Conservation (phyloP, 192 early-diverging fungal genomes). For the Entomortierella parvispora region DNA sequence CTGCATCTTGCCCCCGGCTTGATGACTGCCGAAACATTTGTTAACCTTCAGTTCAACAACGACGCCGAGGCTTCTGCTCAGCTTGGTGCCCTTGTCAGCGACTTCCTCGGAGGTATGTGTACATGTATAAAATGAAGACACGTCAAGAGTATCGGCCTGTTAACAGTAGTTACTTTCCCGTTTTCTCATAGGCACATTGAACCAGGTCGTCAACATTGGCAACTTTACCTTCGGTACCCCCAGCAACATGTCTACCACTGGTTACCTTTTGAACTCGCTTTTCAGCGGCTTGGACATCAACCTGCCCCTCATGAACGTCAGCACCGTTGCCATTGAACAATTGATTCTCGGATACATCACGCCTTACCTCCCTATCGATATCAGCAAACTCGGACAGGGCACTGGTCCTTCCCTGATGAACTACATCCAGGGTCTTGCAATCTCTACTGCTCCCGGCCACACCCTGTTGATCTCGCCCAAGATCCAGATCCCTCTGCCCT, state of each 20-base stretch:
- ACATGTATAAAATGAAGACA: too few species aligned
- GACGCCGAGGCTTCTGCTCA: slow-evolving; percentile 21
- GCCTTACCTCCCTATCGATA: slow-evolving; percentile 37
- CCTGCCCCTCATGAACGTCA: slow-evolving; percentile 47
- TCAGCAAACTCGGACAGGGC: slow-evolving; percentile 25
- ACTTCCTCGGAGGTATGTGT: slow-evolving; percentile 45
- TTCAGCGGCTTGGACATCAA: slow-evolving; percentile 30
- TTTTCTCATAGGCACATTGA: slow-evolving; percentile 36
- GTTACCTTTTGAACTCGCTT: slow-evolving; percentile 28
- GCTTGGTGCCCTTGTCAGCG: slow-evolving; percentile 28
- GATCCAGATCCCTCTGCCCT: slow-evolving; percentile 36
- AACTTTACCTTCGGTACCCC: slow-evolving; percentile 42
- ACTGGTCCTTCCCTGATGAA: slow-evolving; percentile 19
- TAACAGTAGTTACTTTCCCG: too few species aligned
- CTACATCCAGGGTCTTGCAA: slow-evolving; percentile 32
- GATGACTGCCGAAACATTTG: slow-evolving; percentile 31
- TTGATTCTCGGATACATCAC: slow-evolving; percentile 22
- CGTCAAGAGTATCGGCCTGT: too few species aligned
- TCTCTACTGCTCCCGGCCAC: slow-evolving; percentile 45
- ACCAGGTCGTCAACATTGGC: slow-evolving; percentile 48
- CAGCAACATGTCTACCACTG: slow-evolving; percentile 12
- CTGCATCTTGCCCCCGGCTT: slow-evolving; percentile 27
- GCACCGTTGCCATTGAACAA: slow-evolving; percentile 33
- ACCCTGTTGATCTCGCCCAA: slow-evolving; percentile 41
- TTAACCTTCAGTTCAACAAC: slow-evolving; percentile 49